Percentiles rank a stretch among this genome's conserved stretches.
Evolutionary conservation across 2,329 filamentous ascomycete genomes (phyloP).

Genomic region (Triangularia verruculosa): DNA sequence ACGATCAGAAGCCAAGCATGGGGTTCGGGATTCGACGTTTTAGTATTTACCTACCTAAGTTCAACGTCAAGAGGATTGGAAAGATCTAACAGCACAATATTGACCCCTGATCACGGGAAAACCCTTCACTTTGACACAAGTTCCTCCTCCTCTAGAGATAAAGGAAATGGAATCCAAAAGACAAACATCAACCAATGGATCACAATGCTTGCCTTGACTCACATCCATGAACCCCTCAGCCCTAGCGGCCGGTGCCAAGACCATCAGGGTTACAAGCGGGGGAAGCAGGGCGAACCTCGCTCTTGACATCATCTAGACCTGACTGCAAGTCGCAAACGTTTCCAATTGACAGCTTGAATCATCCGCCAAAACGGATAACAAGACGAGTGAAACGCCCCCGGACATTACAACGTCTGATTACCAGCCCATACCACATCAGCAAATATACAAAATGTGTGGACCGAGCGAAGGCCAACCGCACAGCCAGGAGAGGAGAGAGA

Average conservation of each 20-base stretch:
- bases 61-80: too few species aligned
- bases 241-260: neutral
- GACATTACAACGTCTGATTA: neutral
- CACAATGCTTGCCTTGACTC: neutral
- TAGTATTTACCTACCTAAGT: neutral
- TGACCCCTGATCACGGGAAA: neutral
- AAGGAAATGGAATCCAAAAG: neutral
- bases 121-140: neutral
- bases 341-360: neutral
- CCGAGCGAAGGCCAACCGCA: constrained; percentile 5
- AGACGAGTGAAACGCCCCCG: neutral
- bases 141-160: neutral
- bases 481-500: constrained; percentile 3
- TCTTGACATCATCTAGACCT: neutral
- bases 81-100: neutral
- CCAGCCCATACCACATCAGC: neutral
- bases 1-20: neutral
- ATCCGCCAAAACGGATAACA: neutral
- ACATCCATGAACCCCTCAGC: neutral
- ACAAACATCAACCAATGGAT: neutral
- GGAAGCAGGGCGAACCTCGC: neutral
- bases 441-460: constrained; percentile 22
- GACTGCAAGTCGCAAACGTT: neutral
- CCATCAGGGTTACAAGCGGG: neutral
- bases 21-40: neutral